A percentile compares a stretch with the other conserved stretches of the same genome.
Evolutionary conservation across 2,329 filamentous ascomycete genomes (phyloP).

Genomic region (Clonostachys sp.): DNA sequence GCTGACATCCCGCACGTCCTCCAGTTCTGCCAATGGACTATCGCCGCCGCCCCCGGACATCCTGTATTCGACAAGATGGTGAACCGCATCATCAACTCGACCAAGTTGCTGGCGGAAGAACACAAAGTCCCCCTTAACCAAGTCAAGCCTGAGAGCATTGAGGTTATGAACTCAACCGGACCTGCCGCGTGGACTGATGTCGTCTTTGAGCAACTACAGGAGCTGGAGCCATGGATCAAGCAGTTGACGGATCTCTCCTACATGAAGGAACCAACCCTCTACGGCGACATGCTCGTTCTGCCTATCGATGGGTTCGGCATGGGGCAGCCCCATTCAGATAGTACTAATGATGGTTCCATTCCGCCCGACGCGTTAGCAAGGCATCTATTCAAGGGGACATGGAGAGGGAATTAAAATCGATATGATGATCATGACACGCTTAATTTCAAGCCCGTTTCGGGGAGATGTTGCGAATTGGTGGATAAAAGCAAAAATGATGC

Average conservation of each 20-base stretch:
- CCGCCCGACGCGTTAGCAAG: slow-evolving; percentile 12
- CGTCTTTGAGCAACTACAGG: slow-evolving; percentile 16
- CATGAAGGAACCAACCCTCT: slow-evolving; percentile 6
- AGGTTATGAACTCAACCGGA: slow-evolving; percentile 22
- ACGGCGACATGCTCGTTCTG: slow-evolving; percentile 12
- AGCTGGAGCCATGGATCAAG: slow-evolving; percentile 9
- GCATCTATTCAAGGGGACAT: slow-evolving; percentile 10
- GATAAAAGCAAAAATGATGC: too few species aligned
- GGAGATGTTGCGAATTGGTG: too few species aligned
- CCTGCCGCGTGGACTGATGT: slow-evolving; percentile 23
- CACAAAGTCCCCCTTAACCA: neutral
- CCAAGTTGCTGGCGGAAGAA: slow-evolving; percentile 7
- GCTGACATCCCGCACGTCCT: slow-evolving; percentile 16
- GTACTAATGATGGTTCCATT: slow-evolving; percentile 14
- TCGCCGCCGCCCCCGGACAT: slow-evolving; percentile 20
- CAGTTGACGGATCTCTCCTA: slow-evolving; percentile 3
- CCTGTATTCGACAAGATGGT: slow-evolving; percentile 18
- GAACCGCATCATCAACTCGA: slow-evolving; percentile 10
- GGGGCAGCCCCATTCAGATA: slow-evolving; percentile 15
- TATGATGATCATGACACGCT: too few species aligned
- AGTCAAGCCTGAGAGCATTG: slow-evolving; percentile 13
- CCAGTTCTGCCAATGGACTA: slow-evolving; percentile 26
- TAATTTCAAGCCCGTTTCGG: too few species aligned
- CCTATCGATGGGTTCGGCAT: slow-evolving; percentile 17
- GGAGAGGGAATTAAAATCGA: neutral